Evolutionary conservation across 2,329 filamentous ascomycete genomes (phyloP), one percentile per base, ranked within the genome.

Genomic region (Cordyceps cicadae): DNA sequence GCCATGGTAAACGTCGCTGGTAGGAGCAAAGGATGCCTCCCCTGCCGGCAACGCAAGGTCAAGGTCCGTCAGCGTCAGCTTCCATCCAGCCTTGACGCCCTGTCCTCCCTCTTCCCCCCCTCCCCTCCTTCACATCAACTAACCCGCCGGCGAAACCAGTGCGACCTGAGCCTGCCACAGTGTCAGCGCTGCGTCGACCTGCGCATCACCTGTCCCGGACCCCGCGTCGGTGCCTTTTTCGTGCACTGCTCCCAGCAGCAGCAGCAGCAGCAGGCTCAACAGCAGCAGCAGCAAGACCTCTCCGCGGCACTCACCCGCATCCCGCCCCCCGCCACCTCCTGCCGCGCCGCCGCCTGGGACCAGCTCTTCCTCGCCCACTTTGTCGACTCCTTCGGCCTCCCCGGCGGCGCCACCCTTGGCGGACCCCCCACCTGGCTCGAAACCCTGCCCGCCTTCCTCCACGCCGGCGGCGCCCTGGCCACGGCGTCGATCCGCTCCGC

Each of bases 1-100:
- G 37, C 21, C 85, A 79, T 88, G 58, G 58, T 54, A 17, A 54
- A 34, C 21, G 41, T 60, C 21, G 49, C 49, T n/a, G 50, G 57
- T 26, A 37, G 57, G 50, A 60, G 50, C 50, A 60, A 54, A 41
- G 57, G 57, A 26, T 60, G 50, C 19, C 50, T 29, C 19, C 39
- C 32, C 29, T 54, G 51, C 24, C 8, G 32, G 21, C 58, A 41
- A 15, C 58, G 58, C 58, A 60, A 54, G 49, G 51, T 54, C 4
- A 60, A 60, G 43, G 58, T 60, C 29, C 37, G 57, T 32, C 11
- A 29, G 5, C 29, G 5, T 8, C 29, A 29, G 7, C 29, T 5
- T 29, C 7, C 29, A 29, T 29, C 29, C 29, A 29, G 7, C 29
- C 29, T 29, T 29, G 5, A 29, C 29, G 29, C 29, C 29, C 29